Percentiles rank a stretch among this genome's conserved stretches.
Evolutionary conservation across 768 basidiomycete species (phyloP).

Genomic region (Ramaria sp.): DNA sequence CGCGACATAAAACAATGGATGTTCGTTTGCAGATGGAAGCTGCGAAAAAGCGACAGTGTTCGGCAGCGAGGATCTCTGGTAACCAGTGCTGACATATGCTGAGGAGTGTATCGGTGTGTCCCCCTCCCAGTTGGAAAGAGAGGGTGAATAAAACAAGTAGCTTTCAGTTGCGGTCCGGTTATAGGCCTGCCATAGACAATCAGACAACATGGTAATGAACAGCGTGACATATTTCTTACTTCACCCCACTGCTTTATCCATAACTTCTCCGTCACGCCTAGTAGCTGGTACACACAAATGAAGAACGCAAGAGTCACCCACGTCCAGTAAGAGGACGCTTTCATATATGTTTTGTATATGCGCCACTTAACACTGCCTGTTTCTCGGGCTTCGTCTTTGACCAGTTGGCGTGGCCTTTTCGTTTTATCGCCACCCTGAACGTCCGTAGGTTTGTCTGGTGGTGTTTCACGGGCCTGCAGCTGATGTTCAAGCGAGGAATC

Average conservation of each 20-base stretch:
- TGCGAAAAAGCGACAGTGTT: neutral
- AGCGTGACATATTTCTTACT: slow-evolving; percentile 10
- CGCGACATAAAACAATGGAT: slow-evolving; percentile 63
- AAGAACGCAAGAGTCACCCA: slow-evolving; percentile 11
- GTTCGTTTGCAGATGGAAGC: slow-evolving; percentile 31
- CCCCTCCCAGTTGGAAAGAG: slow-evolving; percentile 2
- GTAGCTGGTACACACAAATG: slow-evolving; percentile 23
- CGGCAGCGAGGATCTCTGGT: neutral
- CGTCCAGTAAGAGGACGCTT: slow-evolving; percentile 37
- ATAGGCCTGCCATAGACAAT: neutral
- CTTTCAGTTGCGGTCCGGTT: neutral
- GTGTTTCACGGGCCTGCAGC: slow-evolving; percentile 17
- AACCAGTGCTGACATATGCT: neutral
- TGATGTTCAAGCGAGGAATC: slow-evolving; percentile 17
- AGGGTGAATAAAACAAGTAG: neutral
- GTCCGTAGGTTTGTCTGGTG: slow-evolving; percentile 17
- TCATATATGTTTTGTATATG: slow-evolving; percentile 51
- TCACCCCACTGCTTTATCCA: slow-evolving; percentile 55
- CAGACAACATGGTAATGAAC: neutral
- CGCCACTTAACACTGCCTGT: slow-evolving; percentile 75
- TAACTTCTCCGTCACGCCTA: slow-evolving; percentile 49
- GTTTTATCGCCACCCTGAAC: slow-evolving; percentile 12
- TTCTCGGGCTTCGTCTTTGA: slow-evolving; percentile 77
- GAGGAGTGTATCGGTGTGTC: neutral
- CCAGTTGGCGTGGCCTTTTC: slow-evolving; percentile 61